Base-by-base conservation (phyloP, 2,329 filamentous ascomycete genomes). In the Arthrinium phaeospermum region DNA sequence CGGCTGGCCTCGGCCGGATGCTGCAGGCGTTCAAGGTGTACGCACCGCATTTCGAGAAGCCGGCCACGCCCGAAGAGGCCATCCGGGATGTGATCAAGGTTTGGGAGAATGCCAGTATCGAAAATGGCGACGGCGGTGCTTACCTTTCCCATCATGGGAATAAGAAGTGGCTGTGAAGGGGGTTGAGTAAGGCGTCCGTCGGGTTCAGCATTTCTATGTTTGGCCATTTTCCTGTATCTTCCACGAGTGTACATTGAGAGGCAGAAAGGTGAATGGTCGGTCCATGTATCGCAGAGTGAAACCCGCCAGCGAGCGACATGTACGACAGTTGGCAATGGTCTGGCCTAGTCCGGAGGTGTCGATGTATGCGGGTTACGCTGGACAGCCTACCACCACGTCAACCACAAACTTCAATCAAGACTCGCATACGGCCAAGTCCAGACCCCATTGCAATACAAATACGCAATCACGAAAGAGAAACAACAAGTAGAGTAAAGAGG, bases 71-170 rank as follows among this genome's bases (percentile, higher is more conserved):
- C n/a, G 77, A 79, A 10, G 76, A 77, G 24, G 74, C 74, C 24
- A 73, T 78, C 16, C 76, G 71, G 44, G 64, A 47, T 41, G 70
- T 79, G 19, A 41, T 76, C 68, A 61, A 69, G 12, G 75, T 79
- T 37, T 73, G 77, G 37, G 68, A 78, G 41, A 77, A 75, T 22
- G 77, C 74, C 8, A 81, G 79, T 0, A 72, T 78, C 12, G 72
- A 76, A 41, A 45, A 46, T 22, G 67, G 67, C 13, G 72, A 74
- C 0, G 75, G 83, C 2, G 89, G 90, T 3, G 78, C 80, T 0
- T 90, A 89, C 75, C 74, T 91, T 0, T 88, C 87, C 44, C 89
- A 91, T 49, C 76, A 83, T 71, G 87, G 89, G 3, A 87, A 82
- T 74, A 86, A 88, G 79, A 81, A 85, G 71, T 90, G 87, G 88